Percentiles rank a stretch among this genome's conserved stretches.
Evolutionary conservation across 1,284 basidiomycete genomes (phyloP).

Genomic region (Puccinia horiana): DNA sequence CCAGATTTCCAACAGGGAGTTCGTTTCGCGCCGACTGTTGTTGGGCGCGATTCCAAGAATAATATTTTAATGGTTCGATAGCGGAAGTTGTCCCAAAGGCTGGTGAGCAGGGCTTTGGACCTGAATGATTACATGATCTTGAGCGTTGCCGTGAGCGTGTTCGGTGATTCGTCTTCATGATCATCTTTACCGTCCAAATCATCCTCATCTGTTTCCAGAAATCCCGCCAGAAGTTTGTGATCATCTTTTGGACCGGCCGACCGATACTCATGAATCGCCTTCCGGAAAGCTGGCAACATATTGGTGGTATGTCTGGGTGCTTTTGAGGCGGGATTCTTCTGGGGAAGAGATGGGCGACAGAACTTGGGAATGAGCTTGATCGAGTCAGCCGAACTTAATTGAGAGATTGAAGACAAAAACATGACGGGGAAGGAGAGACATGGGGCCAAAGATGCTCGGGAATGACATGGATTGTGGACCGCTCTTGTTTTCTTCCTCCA

Average conservation of each 20-base stretch:
- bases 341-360: not conserved
- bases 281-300: not conserved
- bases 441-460: not conserved
- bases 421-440: constrained; percentile 21
- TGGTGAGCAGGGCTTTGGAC: not conserved
- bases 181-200: constrained; percentile 27
- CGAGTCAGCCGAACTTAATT: not conserved
- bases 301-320: not conserved
- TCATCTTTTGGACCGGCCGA: not conserved
- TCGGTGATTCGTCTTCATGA: constrained; percentile 8
- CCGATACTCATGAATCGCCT: not conserved
- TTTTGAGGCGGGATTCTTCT: not conserved
- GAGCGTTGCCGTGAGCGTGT: not conserved
- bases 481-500: constrained; percentile 1
- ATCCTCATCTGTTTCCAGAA: constrained; percentile 24
- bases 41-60: not conserved
- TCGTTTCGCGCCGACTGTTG: not conserved
- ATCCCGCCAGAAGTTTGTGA: not conserved
- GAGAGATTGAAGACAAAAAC: constrained; percentile 13
- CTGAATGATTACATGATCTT: not conserved
- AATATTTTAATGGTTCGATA: not conserved
- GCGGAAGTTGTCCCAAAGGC: not conserved
- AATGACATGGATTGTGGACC: constrained; percentile 14
- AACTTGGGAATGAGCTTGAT: constrained; percentile 8
- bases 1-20: not conserved